A percentile compares a stretch with the other conserved stretches of the same genome.
Conservation (phyloP, 108 stramenopile species). For the Cylindrotheca fusiformis region DNA sequence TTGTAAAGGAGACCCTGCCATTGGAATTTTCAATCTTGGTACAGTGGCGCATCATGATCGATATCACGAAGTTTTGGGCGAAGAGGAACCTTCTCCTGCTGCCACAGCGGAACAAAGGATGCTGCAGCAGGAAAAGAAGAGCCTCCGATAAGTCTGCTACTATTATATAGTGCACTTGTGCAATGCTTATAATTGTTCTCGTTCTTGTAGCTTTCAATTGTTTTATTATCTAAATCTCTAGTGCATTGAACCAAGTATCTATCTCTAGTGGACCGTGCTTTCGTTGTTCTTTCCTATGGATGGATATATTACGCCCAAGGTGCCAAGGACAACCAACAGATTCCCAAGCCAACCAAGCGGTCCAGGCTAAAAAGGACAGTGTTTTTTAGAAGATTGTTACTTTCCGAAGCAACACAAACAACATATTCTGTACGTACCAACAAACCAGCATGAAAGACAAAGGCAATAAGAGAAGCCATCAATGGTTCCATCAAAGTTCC, state of each 20-base stretch:
- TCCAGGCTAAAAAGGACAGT: constrained; percentile 27
- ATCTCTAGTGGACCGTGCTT: background rate
- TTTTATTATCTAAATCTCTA: too few species aligned
- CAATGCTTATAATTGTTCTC: too few species aligned
- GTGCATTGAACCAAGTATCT: too few species aligned
- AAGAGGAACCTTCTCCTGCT: constrained; percentile 27
- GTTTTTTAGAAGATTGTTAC: background rate
- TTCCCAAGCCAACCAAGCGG: constrained; percentile 44
- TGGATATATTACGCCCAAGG: constrained; percentile 38
- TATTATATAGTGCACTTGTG: too few species aligned
- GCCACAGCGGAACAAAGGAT: constrained; percentile 13
- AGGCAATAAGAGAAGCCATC: constrained; percentile 35
- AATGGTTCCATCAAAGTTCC: constrained; percentile 43
- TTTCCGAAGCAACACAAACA: background rate
- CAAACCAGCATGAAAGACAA: constrained; percentile 23
- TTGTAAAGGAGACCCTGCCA: constrained; percentile 6
- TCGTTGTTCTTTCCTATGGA: constrained; percentile 10
- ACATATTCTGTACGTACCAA: constrained; percentile 4
- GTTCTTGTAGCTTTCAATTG: too few species aligned
- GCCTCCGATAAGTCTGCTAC: too few species aligned
- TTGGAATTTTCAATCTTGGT: constrained; percentile 37
- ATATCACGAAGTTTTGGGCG: constrained; percentile 32
- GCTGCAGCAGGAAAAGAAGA: constrained; percentile 10
- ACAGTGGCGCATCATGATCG: constrained; percentile 27
- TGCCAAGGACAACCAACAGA: constrained; percentile 35